Base-by-base conservation (phyloP, 768 basidiomycete species). In the Chalciporus pseudorubinellus region DNA sequence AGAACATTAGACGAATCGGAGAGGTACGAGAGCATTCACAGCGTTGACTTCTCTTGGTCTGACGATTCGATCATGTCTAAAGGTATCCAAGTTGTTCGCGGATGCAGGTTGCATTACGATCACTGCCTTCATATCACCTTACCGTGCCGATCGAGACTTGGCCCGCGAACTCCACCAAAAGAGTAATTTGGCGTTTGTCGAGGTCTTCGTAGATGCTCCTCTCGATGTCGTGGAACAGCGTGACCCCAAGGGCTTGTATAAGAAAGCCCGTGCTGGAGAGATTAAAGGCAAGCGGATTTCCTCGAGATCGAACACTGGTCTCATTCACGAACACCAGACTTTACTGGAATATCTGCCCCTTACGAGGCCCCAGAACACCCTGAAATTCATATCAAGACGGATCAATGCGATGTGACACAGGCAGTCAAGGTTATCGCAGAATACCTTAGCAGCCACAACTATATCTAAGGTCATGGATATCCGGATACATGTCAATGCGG, bases 121-220 rank as follows among this genome's bases (percentile, higher is more conserved):
- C 66, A 95, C 97, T 16, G 95, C 97, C 12, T 99, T 99, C 74
- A 99, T 99, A 70, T 98, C 97, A 1, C 97, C 97, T n/a, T 98
- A 98, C 72, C 78, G 82, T 44, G 80, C 83, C 13, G 95, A 99
- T 75, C 84, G 97, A 29, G 77, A 81, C 12, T 67, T 86, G 42
- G 97, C 91, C 19, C 84, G 97, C 39, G 75, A 84, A 52, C 77
- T 98, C 24, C 95, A 99, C 70, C 78, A 82, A 43, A 76, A 82
- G 44, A 77, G 82, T 2, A 76, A 77, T 16, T 71, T 98, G 39
- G 82, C 85, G 34, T 98, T 99, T 70, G 66, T 99, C 53, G 97
- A 99, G 72, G 93, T 98, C 34, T 99, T 85, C 63, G 78, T 98
- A 42, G 95, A 98, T 70, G 95, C 93, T 0, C 92, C 95, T 6